Evolutionary conservation across 192 early-diverging fungal genomes (phyloP), one percentile per base, ranked within the genome.

Genomic region (Rhizophagus prolifer): DNA sequence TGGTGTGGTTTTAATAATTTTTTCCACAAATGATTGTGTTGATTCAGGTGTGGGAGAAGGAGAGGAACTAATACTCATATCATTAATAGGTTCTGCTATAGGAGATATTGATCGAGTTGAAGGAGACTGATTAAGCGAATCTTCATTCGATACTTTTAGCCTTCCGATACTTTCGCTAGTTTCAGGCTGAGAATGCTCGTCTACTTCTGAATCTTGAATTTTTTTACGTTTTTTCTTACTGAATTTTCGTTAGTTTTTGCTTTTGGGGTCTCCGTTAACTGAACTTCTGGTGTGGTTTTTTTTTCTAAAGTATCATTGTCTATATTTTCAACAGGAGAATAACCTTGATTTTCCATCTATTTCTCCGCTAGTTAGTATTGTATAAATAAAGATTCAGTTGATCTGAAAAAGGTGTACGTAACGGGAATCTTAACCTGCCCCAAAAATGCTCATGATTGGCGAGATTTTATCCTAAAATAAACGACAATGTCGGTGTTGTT

Each of bases 151-250:
- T 21, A 44, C 31, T 72, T 31, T 34, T 44, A 41, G 12, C 6
- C 30, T 25, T 72, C 58, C 30, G n/a, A 10, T 16, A 36, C 21
- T n/a, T 28, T 54, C 71, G 2, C 8, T 44, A 25, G 25, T 34
- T 28, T 72, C 71, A 7, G 25, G 14, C 14, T 59, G 46, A 14
- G 71, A 59, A 36, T 44, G 25, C 16, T 70, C 71, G 9, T 59
- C 71, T 30, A 3, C 58, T n/a, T 72, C 71, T 12, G 47, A 54
- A 28, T 59, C 58, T 21, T 34, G 25, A 14, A 13, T 41, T 28
- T 16, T 25, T 72, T 72, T 72, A 31, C 71, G 71, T 36, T 31
- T 72, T 34, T 72, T 72, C n/a, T 59, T 72, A 23, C 34, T 44
- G 7, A 28, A 9, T 34, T 13, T 72, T 41, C 21, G 47, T 36